Percentiles rank a stretch among this genome's conserved stretches.
Evolutionary conservation across 306 rosid species (phyloP).

Genomic region (Cucumis sativus): DNA sequence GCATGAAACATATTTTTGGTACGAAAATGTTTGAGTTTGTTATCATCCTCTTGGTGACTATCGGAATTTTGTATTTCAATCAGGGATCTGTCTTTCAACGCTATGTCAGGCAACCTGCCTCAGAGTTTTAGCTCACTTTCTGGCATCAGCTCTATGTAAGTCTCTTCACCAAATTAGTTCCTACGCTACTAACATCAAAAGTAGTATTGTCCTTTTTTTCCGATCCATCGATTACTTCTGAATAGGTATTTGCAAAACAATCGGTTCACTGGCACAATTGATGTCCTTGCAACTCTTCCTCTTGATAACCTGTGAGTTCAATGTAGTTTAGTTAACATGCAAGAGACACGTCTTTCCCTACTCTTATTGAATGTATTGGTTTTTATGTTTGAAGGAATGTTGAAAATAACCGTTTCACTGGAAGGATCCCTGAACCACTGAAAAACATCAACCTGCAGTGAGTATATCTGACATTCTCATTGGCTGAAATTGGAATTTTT

Average conservation of each 20-base stretch:
- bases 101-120: constrained; percentile 67
- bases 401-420: constrained; percentile 64
- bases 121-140: constrained; percentile 69
- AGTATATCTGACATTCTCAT: constrained; percentile 21
- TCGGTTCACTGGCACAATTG: constrained; percentile 69
- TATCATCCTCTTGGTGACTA: neutral
- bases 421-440: constrained; percentile 78
- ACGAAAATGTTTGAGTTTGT: neutral
- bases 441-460: constrained; percentile 59
- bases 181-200: neutral
- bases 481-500: neutral
- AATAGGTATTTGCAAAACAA: constrained; percentile 82
- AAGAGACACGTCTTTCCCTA: neutral
- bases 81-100: constrained; percentile 91
- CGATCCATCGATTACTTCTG: neutral
- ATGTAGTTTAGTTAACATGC: constrained; percentile 8
- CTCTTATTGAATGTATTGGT: neutral
- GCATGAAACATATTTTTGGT: neutral
- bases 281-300: constrained; percentile 74
- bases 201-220: neutral
- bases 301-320: constrained; percentile 54
- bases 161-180: constrained; percentile 9
- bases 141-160: constrained; percentile 53
- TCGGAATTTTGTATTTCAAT: constrained; percentile 17
- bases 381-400: constrained; percentile 43